Conservation (phyloP, 768 basidiomycete genomes). For the Grammothele lineata region DNA sequence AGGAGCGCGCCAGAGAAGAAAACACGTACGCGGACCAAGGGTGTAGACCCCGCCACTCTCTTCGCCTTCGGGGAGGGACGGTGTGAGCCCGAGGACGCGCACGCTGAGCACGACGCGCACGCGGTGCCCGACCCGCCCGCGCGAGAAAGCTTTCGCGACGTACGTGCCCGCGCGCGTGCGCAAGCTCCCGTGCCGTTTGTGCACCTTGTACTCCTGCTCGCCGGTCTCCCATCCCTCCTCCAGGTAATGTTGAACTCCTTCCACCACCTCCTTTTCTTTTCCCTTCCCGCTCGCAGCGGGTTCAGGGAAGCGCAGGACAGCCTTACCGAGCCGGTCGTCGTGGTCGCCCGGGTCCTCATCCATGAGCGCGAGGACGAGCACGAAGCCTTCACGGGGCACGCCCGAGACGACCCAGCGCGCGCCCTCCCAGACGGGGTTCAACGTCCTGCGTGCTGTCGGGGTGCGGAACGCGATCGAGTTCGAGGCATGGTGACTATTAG, state of each 20-base stretch:
- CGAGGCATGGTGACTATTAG: no score
- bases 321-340: constrained; percentile 26
- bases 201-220: constrained; percentile 28
- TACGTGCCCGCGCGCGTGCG: constrained; percentile 25
- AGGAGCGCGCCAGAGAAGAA: neutral
- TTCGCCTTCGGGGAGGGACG: constrained; percentile 17
- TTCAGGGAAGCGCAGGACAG: constrained; percentile 17
- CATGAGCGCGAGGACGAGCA: constrained; percentile 15
- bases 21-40: constrained; percentile 33
- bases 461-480: constrained; percentile 21
- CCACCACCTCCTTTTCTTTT: constrained; percentile 4
- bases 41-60: constrained; percentile 36
- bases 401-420: constrained; percentile 24
- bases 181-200: constrained; percentile 29
- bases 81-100: constrained; percentile 30
- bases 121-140: constrained; percentile 25
- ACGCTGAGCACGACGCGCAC: constrained; percentile 24
- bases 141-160: constrained; percentile 22
- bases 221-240: constrained; percentile 25
- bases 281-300: neutral
- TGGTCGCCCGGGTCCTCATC: constrained; percentile 25
- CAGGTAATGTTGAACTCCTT: neutral
- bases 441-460: constrained; percentile 19
- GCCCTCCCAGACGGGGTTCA: constrained; percentile 21
- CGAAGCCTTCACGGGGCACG: constrained; percentile 22